Percentiles rank a stretch among this genome's conserved stretches.
These are phyloP conservation scores for Chalciporus pseudorubinellus DNA, from an alignment of 768 basidiomycete genomes.

Conservation along the genomic window DNA sequence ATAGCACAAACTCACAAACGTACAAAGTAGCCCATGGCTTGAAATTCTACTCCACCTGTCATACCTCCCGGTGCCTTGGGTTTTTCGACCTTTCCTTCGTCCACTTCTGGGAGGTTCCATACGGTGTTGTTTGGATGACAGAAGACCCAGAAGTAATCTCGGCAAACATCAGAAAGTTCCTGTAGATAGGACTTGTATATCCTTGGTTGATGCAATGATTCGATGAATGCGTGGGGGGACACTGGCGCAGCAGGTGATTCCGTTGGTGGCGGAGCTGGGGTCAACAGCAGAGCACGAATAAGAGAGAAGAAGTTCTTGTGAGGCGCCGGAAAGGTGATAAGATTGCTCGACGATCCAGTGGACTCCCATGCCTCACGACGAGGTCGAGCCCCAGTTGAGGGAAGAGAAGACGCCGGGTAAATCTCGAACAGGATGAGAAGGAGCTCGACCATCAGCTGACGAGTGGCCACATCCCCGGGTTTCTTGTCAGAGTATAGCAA, in stretches of 20 bases:
- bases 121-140: constrained; percentile 93
- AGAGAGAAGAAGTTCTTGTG: constrained; percentile 74
- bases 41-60: constrained; percentile 98
- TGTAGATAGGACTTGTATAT: constrained; percentile 81
- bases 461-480: constrained; percentile 88
- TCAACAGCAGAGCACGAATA: constrained; percentile 72
- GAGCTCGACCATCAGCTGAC: constrained; percentile 88
- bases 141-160: constrained; percentile 97
- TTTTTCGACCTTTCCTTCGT: constrained; percentile 82
- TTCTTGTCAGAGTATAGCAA: constrained; percentile 97
- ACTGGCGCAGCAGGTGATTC: constrained; percentile 61
- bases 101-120: constrained; percentile 82
- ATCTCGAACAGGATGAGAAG: constrained; percentile 86
- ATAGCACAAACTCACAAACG: constrained; percentile 29
- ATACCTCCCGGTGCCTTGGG: constrained; percentile 95
- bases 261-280: constrained; percentile 60
- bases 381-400: constrained; percentile 43
- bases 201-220: constrained; percentile 60
- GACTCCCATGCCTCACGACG: constrained; percentile 59
- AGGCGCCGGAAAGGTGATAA: constrained; percentile 67
- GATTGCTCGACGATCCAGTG: constrained; percentile 41
- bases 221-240: constrained; percentile 82
- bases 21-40: constrained; percentile 95
- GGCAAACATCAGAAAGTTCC: constrained; percentile 84
- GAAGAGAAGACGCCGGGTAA: constrained; percentile 71